Conservation (phyloP, 208 protist species). For the Acanthamoeba quina region DNA sequence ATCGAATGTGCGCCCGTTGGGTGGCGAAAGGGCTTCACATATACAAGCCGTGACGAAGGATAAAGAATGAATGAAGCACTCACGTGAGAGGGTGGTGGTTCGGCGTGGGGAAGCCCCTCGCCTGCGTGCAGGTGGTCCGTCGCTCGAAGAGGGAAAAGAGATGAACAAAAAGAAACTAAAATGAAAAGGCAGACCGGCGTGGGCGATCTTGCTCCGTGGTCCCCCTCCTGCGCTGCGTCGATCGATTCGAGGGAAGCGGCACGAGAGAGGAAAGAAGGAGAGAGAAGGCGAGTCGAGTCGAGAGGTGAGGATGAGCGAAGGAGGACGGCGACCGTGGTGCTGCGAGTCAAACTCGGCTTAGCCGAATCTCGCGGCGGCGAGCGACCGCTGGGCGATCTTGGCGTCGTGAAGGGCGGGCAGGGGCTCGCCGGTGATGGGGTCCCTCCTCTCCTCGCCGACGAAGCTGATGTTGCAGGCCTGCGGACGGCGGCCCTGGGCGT, state of each 20-base stretch:
- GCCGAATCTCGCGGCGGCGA: slow-evolving; percentile 36
- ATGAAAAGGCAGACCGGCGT: neutral
- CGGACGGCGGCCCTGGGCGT: slow-evolving; percentile 62
- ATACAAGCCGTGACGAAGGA: neutral
- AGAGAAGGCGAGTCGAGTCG: neutral
- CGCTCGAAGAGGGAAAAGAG: neutral
- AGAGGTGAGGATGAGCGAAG: neutral
- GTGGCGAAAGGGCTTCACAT: slow-evolving; percentile 10
- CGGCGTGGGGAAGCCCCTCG: neutral
- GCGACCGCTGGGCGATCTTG: slow-evolving; percentile 58
- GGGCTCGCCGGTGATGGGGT: slow-evolving; percentile 59
- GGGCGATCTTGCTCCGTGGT: no score
- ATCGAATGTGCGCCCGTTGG: slow-evolving; percentile 29
- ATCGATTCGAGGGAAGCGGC: neutral
- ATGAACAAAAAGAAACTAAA: neutral
- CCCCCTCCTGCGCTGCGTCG: neutral
- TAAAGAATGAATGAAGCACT: slow-evolving; percentile 2
- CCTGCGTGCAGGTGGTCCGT: neutral
- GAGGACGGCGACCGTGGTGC: neutral
- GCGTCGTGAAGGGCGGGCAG: slow-evolving; percentile 57
- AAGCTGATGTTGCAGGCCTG: slow-evolving; percentile 76
- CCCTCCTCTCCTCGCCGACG: slow-evolving; percentile 65
- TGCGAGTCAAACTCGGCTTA: neutral
- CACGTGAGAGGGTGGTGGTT: neutral
- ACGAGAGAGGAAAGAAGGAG: neutral